Evolutionary conservation across 2,329 filamentous ascomycete species (phyloP).

Genomic region (Cadophora sp.): DNA sequence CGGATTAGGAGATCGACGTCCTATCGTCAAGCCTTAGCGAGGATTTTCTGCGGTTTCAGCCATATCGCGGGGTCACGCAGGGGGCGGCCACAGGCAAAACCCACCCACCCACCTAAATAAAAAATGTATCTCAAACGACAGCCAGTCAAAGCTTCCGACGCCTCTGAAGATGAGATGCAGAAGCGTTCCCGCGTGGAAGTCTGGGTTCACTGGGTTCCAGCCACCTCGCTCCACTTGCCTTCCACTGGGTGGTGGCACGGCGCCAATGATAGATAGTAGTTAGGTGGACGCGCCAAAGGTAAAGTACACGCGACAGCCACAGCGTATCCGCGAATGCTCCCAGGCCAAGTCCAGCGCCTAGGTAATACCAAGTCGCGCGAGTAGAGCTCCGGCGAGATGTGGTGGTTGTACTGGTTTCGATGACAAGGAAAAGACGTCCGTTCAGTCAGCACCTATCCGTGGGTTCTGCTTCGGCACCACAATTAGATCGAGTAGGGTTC

Average conservation of each 20-base stretch:
- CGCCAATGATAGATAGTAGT: not conserved
- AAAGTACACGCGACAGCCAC: slow-evolving; percentile 22
- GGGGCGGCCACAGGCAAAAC: slow-evolving; percentile 17
- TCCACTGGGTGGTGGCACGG: slow-evolving; percentile 16
- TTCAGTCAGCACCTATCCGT: not conserved
- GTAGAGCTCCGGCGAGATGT: not conserved
- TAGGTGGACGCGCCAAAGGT: not conserved
- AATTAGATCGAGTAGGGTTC: slow-evolving; percentile 13
- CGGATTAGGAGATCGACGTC: slow-evolving; percentile 32
- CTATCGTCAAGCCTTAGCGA: slow-evolving; percentile 36
- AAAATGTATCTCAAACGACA: slow-evolving; percentile 19
- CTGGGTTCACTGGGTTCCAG: slow-evolving; percentile 23
- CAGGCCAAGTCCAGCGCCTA: slow-evolving; percentile 11
- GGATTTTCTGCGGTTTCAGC: slow-evolving; percentile 27
- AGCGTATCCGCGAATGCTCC: slow-evolving; percentile 12
- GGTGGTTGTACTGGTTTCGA: not conserved
- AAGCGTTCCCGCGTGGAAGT: slow-evolving; percentile 15
- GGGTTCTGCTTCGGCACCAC: not conserved
- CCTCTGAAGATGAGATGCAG: slow-evolving; percentile 38
- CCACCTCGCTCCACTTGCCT: not conserved
- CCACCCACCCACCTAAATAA: slow-evolving; percentile 8
- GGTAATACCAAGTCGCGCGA: not conserved
- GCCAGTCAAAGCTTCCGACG: slow-evolving; percentile 36
- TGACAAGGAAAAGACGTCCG: not conserved
- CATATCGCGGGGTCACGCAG: slow-evolving; percentile 30